Percentiles rank a stretch among this genome's conserved stretches.
phyloP scores from a whole-genome alignment of 1,139 yeast species.

The Eremothecium sinecaudum region DNA sequence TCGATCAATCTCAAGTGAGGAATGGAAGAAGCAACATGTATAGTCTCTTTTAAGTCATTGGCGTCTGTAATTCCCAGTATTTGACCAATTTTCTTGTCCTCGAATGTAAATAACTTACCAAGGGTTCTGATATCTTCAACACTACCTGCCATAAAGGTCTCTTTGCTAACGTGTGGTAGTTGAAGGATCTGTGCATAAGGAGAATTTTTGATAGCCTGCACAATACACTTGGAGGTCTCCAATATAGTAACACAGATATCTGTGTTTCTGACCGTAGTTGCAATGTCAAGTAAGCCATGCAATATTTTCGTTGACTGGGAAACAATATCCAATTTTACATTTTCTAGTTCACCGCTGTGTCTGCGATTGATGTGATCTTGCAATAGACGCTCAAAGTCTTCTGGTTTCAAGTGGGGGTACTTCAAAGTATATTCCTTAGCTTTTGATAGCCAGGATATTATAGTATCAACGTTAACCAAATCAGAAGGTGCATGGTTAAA shows the following conservation, averaged over 20 bases:
- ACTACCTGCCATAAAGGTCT: constrained; percentile 25
- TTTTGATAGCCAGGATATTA: constrained; percentile 53
- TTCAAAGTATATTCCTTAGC: constrained; percentile 52
- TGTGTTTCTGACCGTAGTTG: constrained; percentile 65
- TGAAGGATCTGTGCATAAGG: constrained; percentile 64
- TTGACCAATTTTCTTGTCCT: constrained; percentile 45
- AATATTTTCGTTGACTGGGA: constrained; percentile 58
- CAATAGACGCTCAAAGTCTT: constrained; percentile 44
- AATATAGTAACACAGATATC: constrained; percentile 54
- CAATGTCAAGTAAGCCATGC: constrained; percentile 69
- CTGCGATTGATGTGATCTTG: constrained; percentile 50
- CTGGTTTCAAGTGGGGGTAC: constrained; percentile 38
- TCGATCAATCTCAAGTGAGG: constrained; percentile 64
- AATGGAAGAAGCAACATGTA: constrained; percentile 52
- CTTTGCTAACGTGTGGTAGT: constrained; percentile 59
- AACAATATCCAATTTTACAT: constrained; percentile 45
- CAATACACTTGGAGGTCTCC: constrained; percentile 61
- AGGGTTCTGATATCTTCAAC: constrained; percentile 46
- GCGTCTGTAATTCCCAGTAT: constrained; percentile 50
- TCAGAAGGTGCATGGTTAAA: constrained; percentile 73
- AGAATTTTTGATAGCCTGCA: constrained; percentile 64
- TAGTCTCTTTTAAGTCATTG: constrained; percentile 39
- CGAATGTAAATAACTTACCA: constrained; percentile 56
- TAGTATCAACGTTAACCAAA: constrained; percentile 46
- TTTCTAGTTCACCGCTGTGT: constrained; percentile 29